These are phyloP conservation scores for Silene latifolia DNA, from an alignment of 148 eudicot species.

Conservation along the genomic window DNA sequence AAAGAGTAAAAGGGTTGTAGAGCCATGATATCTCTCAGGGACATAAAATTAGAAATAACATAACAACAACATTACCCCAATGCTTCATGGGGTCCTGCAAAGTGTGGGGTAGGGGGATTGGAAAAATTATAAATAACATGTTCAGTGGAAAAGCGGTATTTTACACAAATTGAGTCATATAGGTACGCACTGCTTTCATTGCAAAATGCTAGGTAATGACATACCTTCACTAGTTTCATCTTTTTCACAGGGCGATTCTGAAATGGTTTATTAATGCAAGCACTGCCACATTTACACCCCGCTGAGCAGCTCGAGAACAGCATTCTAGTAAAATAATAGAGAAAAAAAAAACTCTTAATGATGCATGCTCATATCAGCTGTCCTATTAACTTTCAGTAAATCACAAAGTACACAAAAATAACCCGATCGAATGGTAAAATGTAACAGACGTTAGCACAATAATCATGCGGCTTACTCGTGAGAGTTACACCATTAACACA, in stretches of 20 bases:
- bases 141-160: background rate
- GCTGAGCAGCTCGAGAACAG: slow-evolving; percentile 87
- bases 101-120: no score
- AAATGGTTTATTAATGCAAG: slow-evolving; percentile 89
- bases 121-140: background rate
- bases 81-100: no score
- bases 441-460: background rate
- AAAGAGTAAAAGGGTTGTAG: background rate
- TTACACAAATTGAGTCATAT: background rate
- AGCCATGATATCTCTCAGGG: background rate
- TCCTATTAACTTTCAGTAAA: slow-evolving; percentile 13
- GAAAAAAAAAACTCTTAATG: slow-evolving; percentile 6
- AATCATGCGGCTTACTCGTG: background rate
- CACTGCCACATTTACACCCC: slow-evolving; percentile 82
- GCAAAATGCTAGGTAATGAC: background rate
- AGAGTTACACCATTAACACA: background rate
- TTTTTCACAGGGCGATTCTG: slow-evolving; percentile 76
- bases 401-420: background rate
- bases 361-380: slow-evolving; percentile 3
- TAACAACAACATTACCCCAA: no score
- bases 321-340: slow-evolving; percentile 54
- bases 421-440: background rate
- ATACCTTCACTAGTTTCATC: slow-evolving; percentile 85
- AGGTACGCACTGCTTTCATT: background rate
- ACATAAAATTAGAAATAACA: background rate